Percentiles rank a stretch among this genome's conserved stretches.
phyloP scores from a whole-genome alignment of 495 filamentous ascomycete genomes.

The Xylaria grammica region DNA sequence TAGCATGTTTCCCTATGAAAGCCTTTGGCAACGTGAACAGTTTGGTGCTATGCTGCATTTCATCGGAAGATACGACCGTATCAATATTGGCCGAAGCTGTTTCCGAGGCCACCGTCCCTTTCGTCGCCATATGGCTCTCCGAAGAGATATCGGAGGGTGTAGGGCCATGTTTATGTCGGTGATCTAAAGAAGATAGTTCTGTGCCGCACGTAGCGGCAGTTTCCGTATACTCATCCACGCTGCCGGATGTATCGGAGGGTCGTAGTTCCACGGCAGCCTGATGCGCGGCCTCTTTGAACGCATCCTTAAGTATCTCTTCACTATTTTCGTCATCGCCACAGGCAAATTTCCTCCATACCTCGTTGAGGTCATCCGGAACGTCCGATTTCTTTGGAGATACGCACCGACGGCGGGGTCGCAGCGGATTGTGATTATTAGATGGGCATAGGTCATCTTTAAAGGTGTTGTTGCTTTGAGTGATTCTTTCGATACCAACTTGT shows the following conservation, averaged over 20 bases:
- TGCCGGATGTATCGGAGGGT: conserved; percentile 31
- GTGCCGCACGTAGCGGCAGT: conserved; percentile 20
- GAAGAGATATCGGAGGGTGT: conserved; percentile 25
- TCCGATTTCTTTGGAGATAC: not conserved
- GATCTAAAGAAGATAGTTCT: not conserved
- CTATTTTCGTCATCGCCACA: conserved; percentile 37
- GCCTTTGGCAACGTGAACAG: conserved; percentile 46
- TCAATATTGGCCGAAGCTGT: conserved; percentile 31
- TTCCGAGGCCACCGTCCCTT: conserved; percentile 32
- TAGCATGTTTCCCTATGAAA: conserved; percentile 46
- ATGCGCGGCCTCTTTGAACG: conserved; percentile 43
- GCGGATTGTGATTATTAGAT: not conserved
- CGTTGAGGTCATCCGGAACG: conserved; percentile 30
- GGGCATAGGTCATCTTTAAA: not conserved
- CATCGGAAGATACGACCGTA: conserved; percentile 28
- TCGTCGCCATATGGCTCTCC: conserved; percentile 28
- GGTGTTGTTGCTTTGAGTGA: not conserved
- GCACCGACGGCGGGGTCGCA: not conserved
- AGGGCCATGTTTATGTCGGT: conserved; percentile 7
- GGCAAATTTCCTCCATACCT: conserved; percentile 47
- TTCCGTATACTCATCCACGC: conserved; percentile 4
- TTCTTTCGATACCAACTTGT: not conserved
- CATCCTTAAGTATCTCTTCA: conserved; percentile 40
- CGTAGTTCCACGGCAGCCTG: conserved; percentile 37
- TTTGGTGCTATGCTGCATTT: conserved; percentile 31